A percentile compares a stretch with the other conserved stretches of the same genome.
These are phyloP conservation scores for Drechslerella coelobrocha DNA, from an alignment of 2,329 filamentous ascomycete genomes.

Conservation along the genomic window DNA sequence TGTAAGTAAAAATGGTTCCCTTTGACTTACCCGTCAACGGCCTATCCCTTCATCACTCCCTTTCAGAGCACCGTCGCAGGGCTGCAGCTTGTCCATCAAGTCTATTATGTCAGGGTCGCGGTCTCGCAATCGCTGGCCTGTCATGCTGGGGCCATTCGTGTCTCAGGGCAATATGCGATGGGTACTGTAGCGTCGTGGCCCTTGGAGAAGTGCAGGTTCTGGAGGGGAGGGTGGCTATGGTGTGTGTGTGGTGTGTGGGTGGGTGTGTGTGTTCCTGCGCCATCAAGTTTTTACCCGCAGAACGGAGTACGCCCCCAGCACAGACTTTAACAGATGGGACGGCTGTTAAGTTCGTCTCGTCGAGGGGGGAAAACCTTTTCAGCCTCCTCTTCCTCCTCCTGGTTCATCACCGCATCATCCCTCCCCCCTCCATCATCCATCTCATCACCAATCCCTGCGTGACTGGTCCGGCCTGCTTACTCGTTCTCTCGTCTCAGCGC, in stretches of 20 bases:
- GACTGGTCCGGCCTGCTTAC: background rate
- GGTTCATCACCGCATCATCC: constrained; percentile 26
- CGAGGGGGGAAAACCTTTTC: constrained; percentile 32
- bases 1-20: no score
- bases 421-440: background rate
- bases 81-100: no score
- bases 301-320: background rate
- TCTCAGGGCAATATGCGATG: constrained; percentile 9
- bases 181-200: background rate
- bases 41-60: no score
- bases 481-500: background rate
- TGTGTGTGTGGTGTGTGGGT: constrained; percentile 11
- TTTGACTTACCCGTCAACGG: no score
- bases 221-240: constrained; percentile 1
- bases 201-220: no score
- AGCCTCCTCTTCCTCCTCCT: constrained; percentile 26
- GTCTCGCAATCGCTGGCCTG: background rate
- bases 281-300: constrained; percentile 34
- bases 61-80: no score
- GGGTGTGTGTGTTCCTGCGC: constrained; percentile 33
- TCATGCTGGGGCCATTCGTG: constrained; percentile 26
- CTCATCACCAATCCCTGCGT: constrained; percentile 2
- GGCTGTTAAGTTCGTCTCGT: background rate
- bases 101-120: background rate
- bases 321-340: background rate